A percentile compares a stretch with the other conserved stretches of the same genome.
Conservation (phyloP, 108 stramenopile species). For the Skeletonema menzelii region DNA sequence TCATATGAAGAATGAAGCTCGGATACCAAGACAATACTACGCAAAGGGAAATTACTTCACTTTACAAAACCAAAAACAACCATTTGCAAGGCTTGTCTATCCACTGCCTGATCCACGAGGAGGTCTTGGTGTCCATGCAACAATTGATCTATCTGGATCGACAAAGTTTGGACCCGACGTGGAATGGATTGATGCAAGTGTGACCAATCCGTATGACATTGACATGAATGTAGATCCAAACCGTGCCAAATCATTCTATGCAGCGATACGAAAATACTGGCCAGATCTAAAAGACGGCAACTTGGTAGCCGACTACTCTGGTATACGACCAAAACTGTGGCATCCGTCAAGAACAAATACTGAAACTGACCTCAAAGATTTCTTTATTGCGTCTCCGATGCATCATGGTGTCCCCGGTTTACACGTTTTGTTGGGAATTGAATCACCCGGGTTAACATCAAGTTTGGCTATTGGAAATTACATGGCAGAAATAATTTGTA, state of each 20-base stretch:
- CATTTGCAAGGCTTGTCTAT: slow-evolving; percentile 80
- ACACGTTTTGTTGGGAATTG: slow-evolving; percentile 73
- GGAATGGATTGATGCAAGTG: slow-evolving; percentile 64
- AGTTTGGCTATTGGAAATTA: slow-evolving; percentile 76
- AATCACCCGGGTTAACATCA: slow-evolving; percentile 87
- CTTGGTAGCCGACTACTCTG: slow-evolving; percentile 77
- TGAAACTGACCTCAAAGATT: slow-evolving; percentile 49
- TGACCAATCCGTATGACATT: slow-evolving; percentile 50
- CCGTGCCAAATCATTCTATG: slow-evolving; percentile 59
- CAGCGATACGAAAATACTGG: slow-evolving; percentile 77
- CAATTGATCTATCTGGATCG: slow-evolving; percentile 64
- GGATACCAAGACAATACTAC: slow-evolving; percentile 70
- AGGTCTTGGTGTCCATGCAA: slow-evolving; percentile 87
- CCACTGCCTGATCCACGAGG: slow-evolving; percentile 78
- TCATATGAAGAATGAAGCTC: slow-evolving; percentile 11
- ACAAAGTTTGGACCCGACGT: slow-evolving; percentile 87
- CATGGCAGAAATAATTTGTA: slow-evolving; percentile 31
- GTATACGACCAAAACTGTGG: slow-evolving; percentile 76
- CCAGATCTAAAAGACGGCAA: slow-evolving; percentile 56
- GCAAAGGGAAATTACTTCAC: slow-evolving; percentile 86
- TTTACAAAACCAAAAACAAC: slow-evolving; percentile 54
- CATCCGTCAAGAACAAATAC: slow-evolving; percentile 48
- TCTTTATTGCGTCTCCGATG: slow-evolving; percentile 55
- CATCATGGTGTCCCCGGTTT: slow-evolving; percentile 71
- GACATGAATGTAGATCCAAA: slow-evolving; percentile 57